These are phyloP conservation scores for Pseudogymnoascus sp. DNA, from an alignment of 2,329 filamentous ascomycete species.

Conservation along the genomic window DNA sequence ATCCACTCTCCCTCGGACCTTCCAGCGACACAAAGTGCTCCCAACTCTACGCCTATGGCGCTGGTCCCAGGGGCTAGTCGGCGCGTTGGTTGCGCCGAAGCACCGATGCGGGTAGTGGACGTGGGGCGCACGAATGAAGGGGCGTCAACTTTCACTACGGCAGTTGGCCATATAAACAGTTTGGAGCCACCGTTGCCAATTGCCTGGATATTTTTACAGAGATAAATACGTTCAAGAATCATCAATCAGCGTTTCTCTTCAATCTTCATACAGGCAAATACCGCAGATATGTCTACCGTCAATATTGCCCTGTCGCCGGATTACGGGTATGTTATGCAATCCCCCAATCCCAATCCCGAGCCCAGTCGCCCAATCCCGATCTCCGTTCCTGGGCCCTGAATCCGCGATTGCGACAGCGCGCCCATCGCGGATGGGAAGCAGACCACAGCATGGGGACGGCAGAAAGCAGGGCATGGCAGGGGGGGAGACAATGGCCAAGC, in stretches of 20 bases:
- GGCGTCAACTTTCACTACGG: neutral
- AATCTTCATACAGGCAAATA: neutral
- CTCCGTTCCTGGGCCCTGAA: neutral
- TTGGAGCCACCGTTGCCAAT: neutral
- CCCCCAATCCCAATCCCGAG: neutral
- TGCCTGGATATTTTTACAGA: neutral
- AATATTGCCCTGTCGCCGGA: neutral
- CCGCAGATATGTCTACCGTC: constrained; percentile 2
- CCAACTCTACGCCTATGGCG: neutral
- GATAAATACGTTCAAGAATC: neutral
- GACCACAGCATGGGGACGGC: neutral
- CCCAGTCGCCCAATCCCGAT: neutral
- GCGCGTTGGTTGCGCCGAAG: neutral
- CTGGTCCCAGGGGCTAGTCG: neutral
- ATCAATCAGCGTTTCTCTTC: neutral
- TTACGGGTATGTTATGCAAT: constrained; percentile 9
- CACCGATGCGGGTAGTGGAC: neutral
- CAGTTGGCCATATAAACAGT: neutral
- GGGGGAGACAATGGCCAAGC: neutral
- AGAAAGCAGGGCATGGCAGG: neutral
- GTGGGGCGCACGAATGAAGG: neutral
- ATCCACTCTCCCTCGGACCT: neutral
- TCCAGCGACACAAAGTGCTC: neutral
- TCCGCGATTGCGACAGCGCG: neutral
- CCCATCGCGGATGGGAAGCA: neutral